Evolutionary conservation across 768 basidiomycete species (phyloP).

Genomic region (Leccinum boreale): DNA sequence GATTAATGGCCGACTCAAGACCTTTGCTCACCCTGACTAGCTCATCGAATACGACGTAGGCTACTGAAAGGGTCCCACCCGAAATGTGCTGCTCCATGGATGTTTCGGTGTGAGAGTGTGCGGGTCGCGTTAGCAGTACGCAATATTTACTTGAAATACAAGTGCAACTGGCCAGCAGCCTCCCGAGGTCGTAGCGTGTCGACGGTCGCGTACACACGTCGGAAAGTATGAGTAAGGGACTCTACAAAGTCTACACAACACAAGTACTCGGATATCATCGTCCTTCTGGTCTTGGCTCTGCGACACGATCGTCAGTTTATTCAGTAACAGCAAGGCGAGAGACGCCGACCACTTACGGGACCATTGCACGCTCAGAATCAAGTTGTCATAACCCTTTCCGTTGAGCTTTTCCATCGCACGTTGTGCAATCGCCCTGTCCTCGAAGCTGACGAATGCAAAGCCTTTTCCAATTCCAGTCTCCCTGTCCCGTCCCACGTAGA

Average conservation of each 20-base stretch:
- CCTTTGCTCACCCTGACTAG: conserved; percentile 44
- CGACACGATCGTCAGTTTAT: conserved; percentile 1
- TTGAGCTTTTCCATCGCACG: conserved; percentile 89
- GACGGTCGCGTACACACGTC: background rate
- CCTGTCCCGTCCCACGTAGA: conserved; percentile 92
- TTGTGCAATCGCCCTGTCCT: conserved; percentile 75
- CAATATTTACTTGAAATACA: background rate
- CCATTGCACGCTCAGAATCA: conserved; percentile 74
- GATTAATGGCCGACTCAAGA: background rate
- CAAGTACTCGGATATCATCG: conserved; percentile 15
- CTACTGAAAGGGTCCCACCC: conserved; percentile 24
- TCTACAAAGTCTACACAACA: conserved; percentile 1
- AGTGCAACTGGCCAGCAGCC: background rate
- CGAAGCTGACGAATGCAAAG: conserved; percentile 97
- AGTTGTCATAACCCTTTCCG: conserved; percentile 88
- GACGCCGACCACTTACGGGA: conserved; percentile 44
- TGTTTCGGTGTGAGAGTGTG: background rate
- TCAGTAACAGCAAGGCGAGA: background rate
- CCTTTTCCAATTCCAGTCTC: conserved; percentile 96
- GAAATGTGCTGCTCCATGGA: conserved; percentile 11
- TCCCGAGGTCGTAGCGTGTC: background rate
- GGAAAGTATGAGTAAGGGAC: background rate
- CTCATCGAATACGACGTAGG: conserved; percentile 57
- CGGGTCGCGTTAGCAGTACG: background rate
- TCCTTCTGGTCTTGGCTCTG: conserved; percentile 45